Evolutionary conservation across 2,329 filamentous ascomycete species (phyloP), one percentile per base, ranked within the genome.

Genomic region (Talaromyces verruculosus): DNA sequence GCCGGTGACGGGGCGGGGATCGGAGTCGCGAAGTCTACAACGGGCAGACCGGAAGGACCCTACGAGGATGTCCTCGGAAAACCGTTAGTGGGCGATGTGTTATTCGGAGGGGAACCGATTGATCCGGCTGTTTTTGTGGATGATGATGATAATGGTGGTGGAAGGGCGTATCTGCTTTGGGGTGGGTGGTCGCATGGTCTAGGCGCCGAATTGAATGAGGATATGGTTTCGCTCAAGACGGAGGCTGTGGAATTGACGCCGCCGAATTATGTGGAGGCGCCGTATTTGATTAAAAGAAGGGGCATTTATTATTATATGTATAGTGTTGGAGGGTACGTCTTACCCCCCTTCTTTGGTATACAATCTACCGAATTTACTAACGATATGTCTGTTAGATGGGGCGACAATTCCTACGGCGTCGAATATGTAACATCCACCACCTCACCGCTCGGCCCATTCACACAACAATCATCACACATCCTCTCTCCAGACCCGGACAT

Each of bases 91-190:
- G 78, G 77, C 3, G 77, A 79, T 33, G 82, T 80, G 63, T 70
- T 81, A 66, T 78, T 80, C 68, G 82, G 79, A 6, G 82, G 82
- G 2, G 80, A 84, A 70, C 82, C 82, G 2, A 84, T 83, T 64
- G 81, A 82, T 67, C 79, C 81, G 63, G 77, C 78, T 66, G 76
- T 82, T 10, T 82, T 81, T 62, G 72, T 81, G 65, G 79, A 81
- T 62, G 79, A 81, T 61, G 79, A 78, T 25, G 75, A 78, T 22
- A 25, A 25, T 25, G 25, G 25, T 25, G 25, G 25, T 25, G 30
- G 30, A 33, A 33, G 76, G 73, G 0, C 75, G 79, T 82, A 81
- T 70, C 74, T 82, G 47, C 81, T 81, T 71, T 82, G 79, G 67
- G 80, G 80, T 1, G 80, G 80, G 0, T 79, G 80, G 69, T 75